Base-by-base conservation (phyloP, 2,329 filamentous ascomycete species). In the Ophiostoma pallidulum region DNA sequence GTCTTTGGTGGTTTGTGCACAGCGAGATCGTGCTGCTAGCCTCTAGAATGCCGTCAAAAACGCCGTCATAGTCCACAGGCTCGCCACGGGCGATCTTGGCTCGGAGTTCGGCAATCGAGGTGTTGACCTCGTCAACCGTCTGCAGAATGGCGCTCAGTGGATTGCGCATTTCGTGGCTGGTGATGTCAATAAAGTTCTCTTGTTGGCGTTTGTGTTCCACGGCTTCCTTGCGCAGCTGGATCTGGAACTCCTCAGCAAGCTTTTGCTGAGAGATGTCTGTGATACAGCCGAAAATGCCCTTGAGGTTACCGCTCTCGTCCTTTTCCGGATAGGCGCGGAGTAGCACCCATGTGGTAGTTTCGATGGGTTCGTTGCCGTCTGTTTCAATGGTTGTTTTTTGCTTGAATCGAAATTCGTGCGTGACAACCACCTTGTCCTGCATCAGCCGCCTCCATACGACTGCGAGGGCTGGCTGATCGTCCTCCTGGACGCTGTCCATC, bases 201-300 rank as follows among this genome's bases (percentile, higher is more conserved):
- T 80, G 76, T 53, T 84, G 80, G 20, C 78, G 72, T 62, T 92
- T 92, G 51, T 89, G 72, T 60, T 91, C 84, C 2, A 90, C 78
- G 0, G 86, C 88, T 60, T 92, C 86, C 58, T 90, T 78, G 58
- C 86, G 83, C 49, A 86, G 80, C 38, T 81, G 75, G 57, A 77
- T 86, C 62, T 94, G 86, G 29, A 88, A 79, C 40, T 82, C 80
- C 62, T 94, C 87, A 1, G 87, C 86, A 72, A 82, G 83, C 62
- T 94, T 94, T 60, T 92, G 86, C 46, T 84, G 78, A 16, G 84
- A 88, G 54, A 94, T 94, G 58, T 94, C 86, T 0, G 86, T 91
- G 44, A 94, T 82, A 58, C 81, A 85, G 45, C 84, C 85, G 56
- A 90, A 89, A 3, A 89, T 82, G 52, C 81, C 79, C 65, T 86